Conservation (phyloP, 805 yeast species). For the Teunomyces panamensis region DNA sequence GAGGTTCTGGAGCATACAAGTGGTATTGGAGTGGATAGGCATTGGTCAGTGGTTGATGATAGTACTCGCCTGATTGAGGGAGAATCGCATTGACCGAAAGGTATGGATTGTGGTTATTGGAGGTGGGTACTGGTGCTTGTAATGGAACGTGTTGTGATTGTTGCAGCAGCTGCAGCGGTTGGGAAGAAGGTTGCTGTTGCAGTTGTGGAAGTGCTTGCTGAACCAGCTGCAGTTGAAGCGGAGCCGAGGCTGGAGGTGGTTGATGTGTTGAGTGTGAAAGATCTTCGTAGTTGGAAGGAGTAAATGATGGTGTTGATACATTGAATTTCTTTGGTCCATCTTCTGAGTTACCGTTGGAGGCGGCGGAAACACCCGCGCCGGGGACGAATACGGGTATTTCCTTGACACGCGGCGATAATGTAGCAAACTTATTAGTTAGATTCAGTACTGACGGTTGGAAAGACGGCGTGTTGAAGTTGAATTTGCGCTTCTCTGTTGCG, state of each 20-base stretch:
- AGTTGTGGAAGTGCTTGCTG: neutral
- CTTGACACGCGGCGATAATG: conserved; percentile 48
- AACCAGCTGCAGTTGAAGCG: neutral
- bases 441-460: conserved; percentile 39
- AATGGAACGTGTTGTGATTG: neutral
- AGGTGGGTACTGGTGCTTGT: neutral
- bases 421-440: conserved; percentile 37
- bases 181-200: neutral
- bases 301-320: conserved; percentile 38
- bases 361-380: neutral
- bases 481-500: conserved; percentile 21
- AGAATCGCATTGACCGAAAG: conserved; percentile 12
- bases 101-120: conserved; percentile 24
- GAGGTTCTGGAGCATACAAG: conserved; percentile 85
- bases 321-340: conserved; percentile 28
- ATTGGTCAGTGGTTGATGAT: conserved; percentile 15
- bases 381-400: conserved; percentile 52
- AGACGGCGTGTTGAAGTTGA: conserved; percentile 41
- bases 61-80: conserved; percentile 19
- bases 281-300: conserved; percentile 22
- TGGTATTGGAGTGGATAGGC: conserved; percentile 71
- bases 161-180: neutral
- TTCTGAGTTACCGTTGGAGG: conserved; percentile 8
- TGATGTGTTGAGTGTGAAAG: neutral
- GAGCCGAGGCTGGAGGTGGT: neutral